phyloP scores from a whole-genome alignment of 148 eudicot species.

The Euryodendron excelsum region DNA sequence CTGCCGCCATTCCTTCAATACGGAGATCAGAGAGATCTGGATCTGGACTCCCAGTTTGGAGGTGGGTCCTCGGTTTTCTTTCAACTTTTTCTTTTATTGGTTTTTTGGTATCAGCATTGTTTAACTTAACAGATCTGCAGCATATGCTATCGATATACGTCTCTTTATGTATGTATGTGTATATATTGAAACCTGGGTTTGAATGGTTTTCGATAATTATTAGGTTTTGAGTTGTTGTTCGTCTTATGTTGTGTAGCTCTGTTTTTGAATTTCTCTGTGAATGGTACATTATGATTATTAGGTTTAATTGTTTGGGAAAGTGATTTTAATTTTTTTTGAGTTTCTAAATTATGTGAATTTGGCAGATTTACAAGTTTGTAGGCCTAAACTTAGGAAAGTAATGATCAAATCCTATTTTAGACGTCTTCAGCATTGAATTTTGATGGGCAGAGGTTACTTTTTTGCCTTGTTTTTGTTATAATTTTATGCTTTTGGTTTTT shows the following conservation, averaged over 20 bases:
- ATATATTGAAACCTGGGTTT: neutral
- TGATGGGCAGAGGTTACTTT: neutral
- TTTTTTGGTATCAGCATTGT: slow-evolving; percentile 6
- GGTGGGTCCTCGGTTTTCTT: slow-evolving; percentile 35
- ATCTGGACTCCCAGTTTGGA: slow-evolving; percentile 68
- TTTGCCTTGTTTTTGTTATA: neutral
- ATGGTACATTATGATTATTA: neutral
- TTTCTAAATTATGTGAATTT: slow-evolving; percentile 1
- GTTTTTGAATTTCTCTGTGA: slow-evolving; percentile 4
- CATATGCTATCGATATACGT: neutral
- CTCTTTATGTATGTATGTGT: neutral
- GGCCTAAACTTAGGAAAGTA: neutral
- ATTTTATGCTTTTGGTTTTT: neutral
- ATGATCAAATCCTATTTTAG: neutral
- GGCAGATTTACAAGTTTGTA: neutral
- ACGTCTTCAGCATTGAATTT: neutral
- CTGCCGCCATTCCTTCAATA: slow-evolving; percentile 63
- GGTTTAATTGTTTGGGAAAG: neutral
- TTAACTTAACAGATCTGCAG: slow-evolving; percentile 18
- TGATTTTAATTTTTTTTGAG: neutral
- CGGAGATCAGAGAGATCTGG: slow-evolving; percentile 62
- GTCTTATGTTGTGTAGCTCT: neutral
- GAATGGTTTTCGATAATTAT: neutral
- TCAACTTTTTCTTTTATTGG: neutral
- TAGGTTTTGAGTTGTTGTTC: neutral